Percentiles rank a stretch among this genome's conserved stretches.
Conservation (phyloP, 2,329 filamentous ascomycete species). For the Arthroderma sp. region DNA sequence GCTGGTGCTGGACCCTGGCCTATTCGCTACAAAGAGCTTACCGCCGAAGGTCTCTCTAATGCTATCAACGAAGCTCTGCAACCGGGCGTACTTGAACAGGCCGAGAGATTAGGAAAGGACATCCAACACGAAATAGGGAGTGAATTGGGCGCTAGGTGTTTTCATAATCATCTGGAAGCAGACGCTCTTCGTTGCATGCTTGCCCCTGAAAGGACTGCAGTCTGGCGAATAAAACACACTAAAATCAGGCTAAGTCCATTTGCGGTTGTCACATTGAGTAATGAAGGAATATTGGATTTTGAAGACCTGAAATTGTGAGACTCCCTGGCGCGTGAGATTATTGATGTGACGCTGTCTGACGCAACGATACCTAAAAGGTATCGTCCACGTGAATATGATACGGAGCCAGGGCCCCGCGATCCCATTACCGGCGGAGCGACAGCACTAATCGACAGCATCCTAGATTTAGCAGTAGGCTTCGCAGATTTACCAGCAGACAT, state of each 20-base stretch:
- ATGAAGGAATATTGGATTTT: constrained; percentile 51
- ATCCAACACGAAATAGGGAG: constrained; percentile 55
- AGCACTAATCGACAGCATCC: constrained; percentile 70
- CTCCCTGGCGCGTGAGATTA: constrained; percentile 3
- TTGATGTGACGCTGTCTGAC: constrained; percentile 1
- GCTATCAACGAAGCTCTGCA: constrained; percentile 50
- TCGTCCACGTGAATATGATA: constrained; percentile 55
- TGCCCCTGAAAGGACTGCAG: constrained; percentile 53
- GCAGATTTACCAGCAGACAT: constrained; percentile 49
- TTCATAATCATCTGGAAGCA: constrained; percentile 56
- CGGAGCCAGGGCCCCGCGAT: constrained; percentile 64
- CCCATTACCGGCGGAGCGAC: constrained; percentile 65
- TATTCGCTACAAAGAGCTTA: constrained; percentile 56
- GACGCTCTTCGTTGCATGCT: constrained; percentile 58
- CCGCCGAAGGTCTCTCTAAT: constrained; percentile 50
- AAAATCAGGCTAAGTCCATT: constrained; percentile 57
- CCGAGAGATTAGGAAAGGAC: constrained; percentile 45
- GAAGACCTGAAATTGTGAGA: constrained; percentile 59
- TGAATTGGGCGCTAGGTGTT: constrained; percentile 51
- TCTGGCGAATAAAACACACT: constrained; percentile 60
- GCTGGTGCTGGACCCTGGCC: constrained; percentile 61
- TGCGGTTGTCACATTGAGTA: constrained; percentile 56
- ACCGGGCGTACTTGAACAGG: constrained; percentile 45
- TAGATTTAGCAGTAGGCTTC: constrained; percentile 67
- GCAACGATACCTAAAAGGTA: too few relatives aligned